Conservation (phyloP, 2,329 filamentous ascomycete species). For the Aureobasidium vineae region DNA sequence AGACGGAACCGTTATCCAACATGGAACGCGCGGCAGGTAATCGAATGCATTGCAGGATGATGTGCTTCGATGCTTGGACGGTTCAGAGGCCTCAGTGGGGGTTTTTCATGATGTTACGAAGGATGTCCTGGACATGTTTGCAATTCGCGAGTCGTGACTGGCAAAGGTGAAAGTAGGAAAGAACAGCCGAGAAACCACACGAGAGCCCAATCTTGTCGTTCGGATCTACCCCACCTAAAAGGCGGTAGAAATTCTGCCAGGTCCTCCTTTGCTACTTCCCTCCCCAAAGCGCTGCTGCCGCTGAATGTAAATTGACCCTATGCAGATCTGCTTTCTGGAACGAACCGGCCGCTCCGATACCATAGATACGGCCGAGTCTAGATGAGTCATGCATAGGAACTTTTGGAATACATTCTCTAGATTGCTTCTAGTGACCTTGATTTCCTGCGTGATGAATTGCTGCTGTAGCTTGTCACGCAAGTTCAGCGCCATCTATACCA, state of each 20-base stretch:
- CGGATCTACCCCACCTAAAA: background rate
- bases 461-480: background rate
- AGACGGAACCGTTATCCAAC: background rate
- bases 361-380: background rate
- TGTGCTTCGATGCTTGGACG: background rate
- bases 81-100: background rate
- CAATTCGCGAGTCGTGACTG: background rate
- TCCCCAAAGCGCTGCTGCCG: background rate
- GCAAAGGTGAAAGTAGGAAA: background rate
- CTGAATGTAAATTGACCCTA: background rate
- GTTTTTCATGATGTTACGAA: background rate
- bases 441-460: background rate
- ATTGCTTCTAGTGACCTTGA: background rate
- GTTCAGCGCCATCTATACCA: no score
- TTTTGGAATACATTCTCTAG: background rate
- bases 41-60: background rate
- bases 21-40: background rate
- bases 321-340: background rate
- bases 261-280: background rate
- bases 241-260: conserved; percentile 1
- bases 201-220: background rate
- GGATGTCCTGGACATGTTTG: background rate
- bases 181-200: background rate
- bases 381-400: background rate
- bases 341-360: background rate